These are phyloP conservation scores for Cetradonia linearis DNA, from an alignment of 495 filamentous ascomycete genomes.

Conservation along the genomic window DNA sequence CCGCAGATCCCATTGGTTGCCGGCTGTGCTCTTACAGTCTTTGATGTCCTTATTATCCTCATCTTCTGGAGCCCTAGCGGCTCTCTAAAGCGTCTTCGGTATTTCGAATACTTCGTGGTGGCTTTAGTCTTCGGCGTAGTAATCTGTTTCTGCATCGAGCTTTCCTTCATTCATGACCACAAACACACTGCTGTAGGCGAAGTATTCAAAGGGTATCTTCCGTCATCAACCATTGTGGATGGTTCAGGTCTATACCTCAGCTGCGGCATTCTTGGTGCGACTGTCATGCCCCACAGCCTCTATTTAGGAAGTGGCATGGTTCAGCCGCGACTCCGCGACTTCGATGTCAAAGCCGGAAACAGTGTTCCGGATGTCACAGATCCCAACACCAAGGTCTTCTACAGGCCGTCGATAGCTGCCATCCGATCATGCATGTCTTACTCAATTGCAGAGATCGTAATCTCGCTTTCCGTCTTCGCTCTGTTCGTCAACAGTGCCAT, in stretches of 20 bases:
- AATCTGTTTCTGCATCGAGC: slow-evolving; percentile 82
- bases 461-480: slow-evolving; percentile 83
- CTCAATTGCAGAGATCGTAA: slow-evolving; percentile 60
- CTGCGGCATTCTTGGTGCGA: slow-evolving; percentile 86
- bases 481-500: slow-evolving; percentile 92
- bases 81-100: slow-evolving; percentile 58
- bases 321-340: slow-evolving; percentile 70
- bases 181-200: slow-evolving; percentile 55
- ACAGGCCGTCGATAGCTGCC: slow-evolving; percentile 66
- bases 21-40: slow-evolving; percentile 75
- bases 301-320: slow-evolving; percentile 87
- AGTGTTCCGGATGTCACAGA: slow-evolving; percentile 29
- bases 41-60: slow-evolving; percentile 76
- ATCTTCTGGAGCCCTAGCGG: slow-evolving; percentile 75
- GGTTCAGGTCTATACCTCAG: slow-evolving; percentile 70
- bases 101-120: slow-evolving; percentile 77
- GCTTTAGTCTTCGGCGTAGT: slow-evolving; percentile 72
- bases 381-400: slow-evolving; percentile 45
- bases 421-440: slow-evolving; percentile 73
- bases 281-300: slow-evolving; percentile 88
- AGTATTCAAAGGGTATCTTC: slow-evolving; percentile 77
- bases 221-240: slow-evolving; percentile 63
- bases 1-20: slow-evolving; percentile 67
- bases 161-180: slow-evolving; percentile 52
- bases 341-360: slow-evolving; percentile 54